A percentile compares a stretch with the other conserved stretches of the same genome.
phyloP scores from a whole-genome alignment of 352 stramenopile genomes.

The Pythium pyrilobum region DNA sequence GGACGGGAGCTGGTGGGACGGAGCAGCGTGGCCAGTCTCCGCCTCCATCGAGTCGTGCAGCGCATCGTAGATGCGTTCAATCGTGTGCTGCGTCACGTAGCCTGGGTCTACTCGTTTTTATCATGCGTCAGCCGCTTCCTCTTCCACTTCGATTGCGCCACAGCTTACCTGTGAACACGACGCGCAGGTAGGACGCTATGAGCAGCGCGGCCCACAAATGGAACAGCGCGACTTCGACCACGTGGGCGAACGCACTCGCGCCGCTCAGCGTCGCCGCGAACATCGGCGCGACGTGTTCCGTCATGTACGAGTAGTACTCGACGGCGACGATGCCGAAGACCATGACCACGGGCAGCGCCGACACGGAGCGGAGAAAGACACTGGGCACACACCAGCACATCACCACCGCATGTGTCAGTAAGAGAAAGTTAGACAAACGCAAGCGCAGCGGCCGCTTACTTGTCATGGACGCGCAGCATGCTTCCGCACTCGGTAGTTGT shows the following conservation, averaged over 20 bases:
- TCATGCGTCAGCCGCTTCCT: too few relatives aligned
- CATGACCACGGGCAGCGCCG: constrained; percentile 54
- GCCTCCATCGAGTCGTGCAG: constrained; percentile 61
- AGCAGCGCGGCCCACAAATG: constrained; percentile 49
- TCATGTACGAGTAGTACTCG: constrained; percentile 70
- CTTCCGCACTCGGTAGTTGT: not conserved
- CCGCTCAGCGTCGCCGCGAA: constrained; percentile 9
- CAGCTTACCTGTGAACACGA: constrained; percentile 65
- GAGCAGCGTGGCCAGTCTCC: constrained; percentile 4
- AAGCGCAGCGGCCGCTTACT: constrained; percentile 16
- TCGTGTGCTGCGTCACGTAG: constrained; percentile 60
- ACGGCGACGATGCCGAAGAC: constrained; percentile 49
- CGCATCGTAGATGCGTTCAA: constrained; percentile 56
- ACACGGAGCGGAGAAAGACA: constrained; percentile 55
- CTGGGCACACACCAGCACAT: constrained; percentile 19
- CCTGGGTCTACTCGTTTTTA: constrained; percentile 77
- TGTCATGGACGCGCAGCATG: constrained; percentile 77
- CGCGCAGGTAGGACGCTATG: constrained; percentile 61
- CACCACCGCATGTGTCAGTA: too few relatives aligned
- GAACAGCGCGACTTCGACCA: constrained; percentile 46
- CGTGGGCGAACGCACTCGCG: constrained; percentile 17
- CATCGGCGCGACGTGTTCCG: constrained; percentile 37
- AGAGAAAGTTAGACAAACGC: not conserved
- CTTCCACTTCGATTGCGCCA: too few relatives aligned
- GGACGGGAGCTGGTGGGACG: constrained; percentile 3